Base-by-base conservation (phyloP, 768 basidiomycete species). In the Suillus subluteus region DNA sequence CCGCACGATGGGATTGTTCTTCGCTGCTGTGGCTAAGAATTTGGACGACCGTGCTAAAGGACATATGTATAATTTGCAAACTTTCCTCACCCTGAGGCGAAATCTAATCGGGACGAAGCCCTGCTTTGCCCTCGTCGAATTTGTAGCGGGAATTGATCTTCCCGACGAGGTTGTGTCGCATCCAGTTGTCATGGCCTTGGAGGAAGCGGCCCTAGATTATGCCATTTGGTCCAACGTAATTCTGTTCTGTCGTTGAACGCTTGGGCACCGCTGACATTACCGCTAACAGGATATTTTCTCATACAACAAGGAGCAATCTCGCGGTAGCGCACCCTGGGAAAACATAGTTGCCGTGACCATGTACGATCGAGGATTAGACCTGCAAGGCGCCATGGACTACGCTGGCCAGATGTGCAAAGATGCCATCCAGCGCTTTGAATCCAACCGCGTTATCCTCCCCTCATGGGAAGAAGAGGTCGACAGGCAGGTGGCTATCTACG, bases 241-340 rank as follows among this genome's bases (percentile, higher is more conserved):
- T 16, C 5, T 48, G 64, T 15, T 65, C 62, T 74, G 9, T 32
- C 46, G 30, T 63, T 4, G 5, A 18, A n/a, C 26, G 26, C 21
- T 4, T 55, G 30, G 13, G 23, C 52, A 67, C 16, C 16, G 15
- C 30, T 54, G 30, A 54, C 30, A 75, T 64, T 4, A 16, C 13
- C 59, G 12, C 21, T 16, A 0, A 4, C 3, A 91, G 90, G 90
- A 91, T 68, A 88, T 91, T 43, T 88, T 89, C 72, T 92, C 90
- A n/a, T 54, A 89, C 76, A 90, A 91, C 67, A 85, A 87, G 55
- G 91, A 92, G 72, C 90, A 91, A 75, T 84, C 89, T 2, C 84
- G 87, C 13, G 85, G 84, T 13, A 87, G 90, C 68, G 87, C 86
- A 21, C 88, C 90, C 73, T 41, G 13, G 40, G 13, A 41, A 15